Percentiles rank a stretch among this genome's conserved stretches.
phyloP scores from a whole-genome alignment of 2,329 filamentous ascomycete species.

The Monilinia aucupariae region DNA sequence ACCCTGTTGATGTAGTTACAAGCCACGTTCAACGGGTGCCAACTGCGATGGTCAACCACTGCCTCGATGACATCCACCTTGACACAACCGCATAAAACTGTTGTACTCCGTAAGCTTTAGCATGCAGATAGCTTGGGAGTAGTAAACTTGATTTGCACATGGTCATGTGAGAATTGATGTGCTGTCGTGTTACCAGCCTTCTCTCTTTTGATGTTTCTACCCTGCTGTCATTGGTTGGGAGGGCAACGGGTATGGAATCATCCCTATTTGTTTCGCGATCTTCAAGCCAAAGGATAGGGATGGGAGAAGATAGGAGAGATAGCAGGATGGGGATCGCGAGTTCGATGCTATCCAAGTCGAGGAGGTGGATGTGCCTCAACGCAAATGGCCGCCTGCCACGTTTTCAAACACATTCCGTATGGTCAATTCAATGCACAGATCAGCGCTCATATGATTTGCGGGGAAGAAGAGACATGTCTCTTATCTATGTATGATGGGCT shows the following conservation, averaged over 20 bases:
- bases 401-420: neutral
- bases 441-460: slow-evolving; percentile 12
- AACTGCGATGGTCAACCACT: slow-evolving; percentile 1
- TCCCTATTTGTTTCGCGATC: neutral
- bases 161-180: slow-evolving; percentile 14
- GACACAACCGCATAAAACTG: neutral
- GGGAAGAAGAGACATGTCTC: neutral
- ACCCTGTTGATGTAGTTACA: slow-evolving; percentile 12
- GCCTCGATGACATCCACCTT: slow-evolving; percentile 1
- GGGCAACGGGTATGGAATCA: neutral
- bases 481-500: slow-evolving; percentile 8
- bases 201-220: slow-evolving; percentile 1
- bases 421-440: slow-evolving; percentile 8
- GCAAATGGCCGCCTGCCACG: slow-evolving; percentile 10
- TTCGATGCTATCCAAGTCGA: neutral
- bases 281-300: neutral
- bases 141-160: slow-evolving; percentile 10
- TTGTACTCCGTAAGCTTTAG: neutral
- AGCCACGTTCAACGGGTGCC: slow-evolving; percentile 8
- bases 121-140: slow-evolving; percentile 5
- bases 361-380: neutral
- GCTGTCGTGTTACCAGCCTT: slow-evolving; percentile 15
- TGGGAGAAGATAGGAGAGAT: neutral
- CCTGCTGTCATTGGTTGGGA: slow-evolving; percentile 13
- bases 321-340: slow-evolving; percentile 3